Evolutionary conservation across 2,329 filamentous ascomycete genomes (phyloP), one percentile per base, ranked within the genome.

Genomic region (Periconia macrospinosa): DNA sequence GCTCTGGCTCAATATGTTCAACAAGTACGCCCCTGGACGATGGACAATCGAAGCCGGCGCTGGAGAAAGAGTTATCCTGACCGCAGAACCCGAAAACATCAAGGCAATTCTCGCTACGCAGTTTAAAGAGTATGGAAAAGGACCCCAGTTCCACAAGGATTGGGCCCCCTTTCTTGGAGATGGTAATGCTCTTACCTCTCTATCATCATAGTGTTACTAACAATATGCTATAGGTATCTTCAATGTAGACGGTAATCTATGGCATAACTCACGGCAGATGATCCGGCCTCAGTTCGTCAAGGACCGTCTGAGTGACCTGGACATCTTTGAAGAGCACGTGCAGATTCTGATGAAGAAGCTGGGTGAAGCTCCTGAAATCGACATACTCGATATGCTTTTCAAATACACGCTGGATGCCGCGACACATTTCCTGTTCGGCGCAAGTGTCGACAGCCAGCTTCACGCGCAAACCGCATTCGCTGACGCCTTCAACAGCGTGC

Each of bases 51-150:
- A 93, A 73, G 71, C 76, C 11, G 79, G 78, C 1, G 63, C 85
- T 7, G 64, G 84, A 1, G 80, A 82, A 45, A 84, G 89, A n/a
- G 72, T 88, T 19, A 72, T 95, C 54, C 81, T 94, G 66, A 96
- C 92, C 0, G 83, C 84, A 6, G 91, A 96, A 61, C 89, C 89
- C 0, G 91, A 95, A 66, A 96, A 96, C 69, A 89, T 96, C 77
- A 96, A 96, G 73, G 90, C 92, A 6, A 82, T 97, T 19, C 79
- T 97, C n/a, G 90, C 92, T 0, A 89, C 88, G 1, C 91, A 96
- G 68, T 97, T 97, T 68, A 76, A 76, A 41, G 90, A 96, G 67
- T 97, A 87, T 68, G 92, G 92, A 63, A 92, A 96, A 70, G 91
- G 92, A 7, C 75, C 85, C 57, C 74, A 79, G 19, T 96, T 96